phyloP scores from a whole-genome alignment of 352 stramenopile species.

The Pseudoperonospora humuli region DNA sequence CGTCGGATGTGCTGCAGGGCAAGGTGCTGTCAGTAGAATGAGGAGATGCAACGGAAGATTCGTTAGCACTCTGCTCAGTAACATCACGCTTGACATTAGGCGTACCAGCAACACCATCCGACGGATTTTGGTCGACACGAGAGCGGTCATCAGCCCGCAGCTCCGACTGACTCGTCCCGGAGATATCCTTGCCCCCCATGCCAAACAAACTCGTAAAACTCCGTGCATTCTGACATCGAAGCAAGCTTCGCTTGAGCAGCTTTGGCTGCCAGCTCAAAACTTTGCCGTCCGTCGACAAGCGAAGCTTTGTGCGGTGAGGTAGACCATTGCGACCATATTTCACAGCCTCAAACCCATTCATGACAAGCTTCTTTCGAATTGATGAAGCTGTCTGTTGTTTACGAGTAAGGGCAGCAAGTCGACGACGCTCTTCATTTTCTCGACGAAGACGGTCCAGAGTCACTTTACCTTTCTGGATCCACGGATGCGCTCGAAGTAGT shows the following conservation, averaged over 20 bases:
- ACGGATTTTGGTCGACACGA: slow-evolving; percentile 24
- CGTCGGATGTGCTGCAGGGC: slow-evolving; percentile 33
- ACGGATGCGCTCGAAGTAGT: slow-evolving; percentile 50
- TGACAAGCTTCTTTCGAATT: slow-evolving; percentile 65
- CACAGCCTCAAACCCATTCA: slow-evolving; percentile 60
- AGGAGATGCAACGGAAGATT: slow-evolving; percentile 15
- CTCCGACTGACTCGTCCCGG: slow-evolving; percentile 33
- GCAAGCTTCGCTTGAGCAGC: slow-evolving; percentile 55
- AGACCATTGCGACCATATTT: slow-evolving; percentile 78
- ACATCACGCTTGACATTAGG: slow-evolving; percentile 11
- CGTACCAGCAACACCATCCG: slow-evolving; percentile 18
- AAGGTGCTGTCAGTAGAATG: slow-evolving; percentile 28
- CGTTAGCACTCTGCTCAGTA: slow-evolving; percentile 18
- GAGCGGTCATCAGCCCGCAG: slow-evolving; percentile 23
- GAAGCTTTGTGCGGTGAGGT: slow-evolving; percentile 67
- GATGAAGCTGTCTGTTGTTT: slow-evolving; percentile 54
- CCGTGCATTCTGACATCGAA: slow-evolving; percentile 66
- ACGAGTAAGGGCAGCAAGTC: slow-evolving; percentile 42
- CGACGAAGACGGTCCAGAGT: slow-evolving; percentile 37
- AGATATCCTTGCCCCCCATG: slow-evolving; percentile 27
- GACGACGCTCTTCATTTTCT: slow-evolving; percentile 38
- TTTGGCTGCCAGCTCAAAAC: slow-evolving; percentile 73
- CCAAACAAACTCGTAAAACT: slow-evolving; percentile 64
- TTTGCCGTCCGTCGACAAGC: slow-evolving; percentile 59
- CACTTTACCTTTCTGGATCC: slow-evolving; percentile 45